phyloP scores from a whole-genome alignment of 306 rosid species.

The Gastrolobium bilobum region DNA sequence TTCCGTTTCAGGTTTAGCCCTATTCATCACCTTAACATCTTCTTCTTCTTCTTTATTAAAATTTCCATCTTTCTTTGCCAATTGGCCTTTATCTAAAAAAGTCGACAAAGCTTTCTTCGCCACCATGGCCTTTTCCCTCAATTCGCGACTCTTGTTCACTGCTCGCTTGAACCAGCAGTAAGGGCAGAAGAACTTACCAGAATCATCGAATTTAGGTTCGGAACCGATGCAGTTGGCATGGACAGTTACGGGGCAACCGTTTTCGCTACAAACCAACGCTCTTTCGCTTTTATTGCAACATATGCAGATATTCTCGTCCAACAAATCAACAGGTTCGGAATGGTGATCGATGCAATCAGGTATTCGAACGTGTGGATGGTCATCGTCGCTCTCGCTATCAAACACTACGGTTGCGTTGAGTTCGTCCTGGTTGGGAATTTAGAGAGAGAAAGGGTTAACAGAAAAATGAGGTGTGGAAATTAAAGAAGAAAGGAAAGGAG shows the following conservation, averaged over 20 bases:
- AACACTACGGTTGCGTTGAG: too few species aligned
- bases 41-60: too few species aligned
- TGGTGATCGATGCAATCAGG: too few species aligned
- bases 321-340: conserved; percentile 19
- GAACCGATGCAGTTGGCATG: conserved; percentile 60
- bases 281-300: conserved; percentile 55
- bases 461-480: too few species aligned
- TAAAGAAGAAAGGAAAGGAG: too few species aligned
- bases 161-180: conserved; percentile 61
- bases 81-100: conserved; percentile 45
- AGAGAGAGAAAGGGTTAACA: too few species aligned
- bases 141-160: conserved; percentile 32
- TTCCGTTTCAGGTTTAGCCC: conserved; percentile 12
- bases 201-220: conserved; percentile 60
- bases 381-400: too few species aligned
- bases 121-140: conserved; percentile 53
- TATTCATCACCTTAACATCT: too few species aligned
- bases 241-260: conserved; percentile 58
- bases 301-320: conserved; percentile 50
- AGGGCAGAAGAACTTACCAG: conserved; percentile 64
- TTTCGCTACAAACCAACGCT: conserved; percentile 58
- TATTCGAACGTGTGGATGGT: too few species aligned
- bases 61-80: too few species aligned
- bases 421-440: too few species aligned
- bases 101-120: conserved; percentile 59